These are phyloP conservation scores for Yueomyces sp. DNA, from an alignment of 1,139 yeast genomes.

Conservation along the genomic window DNA sequence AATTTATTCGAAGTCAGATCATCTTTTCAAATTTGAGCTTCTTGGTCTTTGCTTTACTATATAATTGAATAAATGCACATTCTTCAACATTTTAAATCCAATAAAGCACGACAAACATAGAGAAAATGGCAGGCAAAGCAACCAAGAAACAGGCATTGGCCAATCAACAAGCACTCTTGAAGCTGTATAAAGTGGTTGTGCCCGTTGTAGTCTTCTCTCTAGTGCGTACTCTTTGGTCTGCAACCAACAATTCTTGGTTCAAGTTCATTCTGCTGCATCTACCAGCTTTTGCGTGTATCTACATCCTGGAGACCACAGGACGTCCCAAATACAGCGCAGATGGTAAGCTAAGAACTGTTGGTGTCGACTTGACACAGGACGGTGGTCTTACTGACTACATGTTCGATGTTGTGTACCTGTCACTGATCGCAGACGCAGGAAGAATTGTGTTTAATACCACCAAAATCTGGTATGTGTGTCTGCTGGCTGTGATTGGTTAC, in stretches of 20 bases:
- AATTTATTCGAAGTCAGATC: no score
- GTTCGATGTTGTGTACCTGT: constrained; percentile 21
- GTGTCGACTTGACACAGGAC: constrained; percentile 14
- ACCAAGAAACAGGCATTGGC: constrained; percentile 10
- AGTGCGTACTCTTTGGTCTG: constrained; percentile 7
- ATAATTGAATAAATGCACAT: no score
- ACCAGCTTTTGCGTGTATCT: constrained; percentile 16
- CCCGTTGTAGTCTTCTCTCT: constrained; percentile 11
- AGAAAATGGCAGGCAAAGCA: constrained; percentile 11
- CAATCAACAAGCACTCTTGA: constrained; percentile 3
- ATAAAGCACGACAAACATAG: no score
- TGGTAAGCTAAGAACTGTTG: constrained; percentile 12
- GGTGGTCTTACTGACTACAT: constrained; percentile 20
- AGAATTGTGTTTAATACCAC: constrained; percentile 15
- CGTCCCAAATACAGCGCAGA: constrained; percentile 15
- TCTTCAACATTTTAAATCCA: no score
- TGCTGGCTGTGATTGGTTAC: constrained; percentile 13
- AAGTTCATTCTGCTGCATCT: constrained; percentile 11
- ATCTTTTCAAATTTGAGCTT: no score
- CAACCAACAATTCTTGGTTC: constrained; percentile 3
- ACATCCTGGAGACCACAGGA: constrained; percentile 18
- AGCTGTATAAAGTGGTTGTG: constrained; percentile 4
- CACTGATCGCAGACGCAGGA: constrained; percentile 18
- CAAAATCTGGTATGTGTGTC: constrained; percentile 14
- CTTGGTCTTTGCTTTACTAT: no score